A percentile compares a stretch with the other conserved stretches of the same genome.
Conservation (phyloP, 441 rosid genomes). For the Gossypium gossypioides region DNA sequence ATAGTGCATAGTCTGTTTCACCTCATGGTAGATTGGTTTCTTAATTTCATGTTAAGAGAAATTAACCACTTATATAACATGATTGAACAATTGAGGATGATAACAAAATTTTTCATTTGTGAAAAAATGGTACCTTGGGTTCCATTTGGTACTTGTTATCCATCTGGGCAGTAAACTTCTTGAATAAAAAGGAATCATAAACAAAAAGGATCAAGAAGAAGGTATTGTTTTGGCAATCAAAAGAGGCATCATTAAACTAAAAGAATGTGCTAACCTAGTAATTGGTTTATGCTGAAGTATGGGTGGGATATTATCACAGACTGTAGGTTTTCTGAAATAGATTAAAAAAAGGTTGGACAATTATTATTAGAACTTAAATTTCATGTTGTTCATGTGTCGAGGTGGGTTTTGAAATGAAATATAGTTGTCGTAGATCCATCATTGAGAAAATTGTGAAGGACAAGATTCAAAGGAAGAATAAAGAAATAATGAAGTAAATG, state of each 20-base stretch:
- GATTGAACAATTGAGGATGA: not conserved
- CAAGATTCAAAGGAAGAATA: not conserved
- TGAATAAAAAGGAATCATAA: constrained; percentile 23
- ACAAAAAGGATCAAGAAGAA: constrained; percentile 8
- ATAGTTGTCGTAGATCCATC: not conserved
- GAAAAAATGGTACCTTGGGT: constrained; percentile 35
- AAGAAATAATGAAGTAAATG: not conserved
- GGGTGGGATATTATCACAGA: constrained; percentile 35
- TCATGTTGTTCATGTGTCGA: not conserved
- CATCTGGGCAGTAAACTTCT: constrained; percentile 73
- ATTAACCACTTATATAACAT: constrained; percentile 1
- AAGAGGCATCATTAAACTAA: not conserved
- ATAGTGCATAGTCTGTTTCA: constrained; percentile 91
- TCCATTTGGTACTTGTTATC: constrained; percentile 43
- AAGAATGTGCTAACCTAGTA: constrained; percentile 49
- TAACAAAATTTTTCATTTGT: not conserved
- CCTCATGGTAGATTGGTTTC: constrained; percentile 55
- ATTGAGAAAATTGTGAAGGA: not conserved
- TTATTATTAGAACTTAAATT: constrained; percentile 21
- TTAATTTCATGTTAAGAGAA: constrained; percentile 33
- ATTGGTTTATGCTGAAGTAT: constrained; percentile 62
- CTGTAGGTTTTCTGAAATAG: constrained; percentile 36
- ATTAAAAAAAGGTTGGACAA: not conserved
- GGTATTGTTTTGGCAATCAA: not conserved
- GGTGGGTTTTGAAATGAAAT: not conserved